Evolutionary conservation across 306 rosid genomes (phyloP), one percentile per base, ranked within the genome.

Genomic region (Vigna nakashimae): DNA sequence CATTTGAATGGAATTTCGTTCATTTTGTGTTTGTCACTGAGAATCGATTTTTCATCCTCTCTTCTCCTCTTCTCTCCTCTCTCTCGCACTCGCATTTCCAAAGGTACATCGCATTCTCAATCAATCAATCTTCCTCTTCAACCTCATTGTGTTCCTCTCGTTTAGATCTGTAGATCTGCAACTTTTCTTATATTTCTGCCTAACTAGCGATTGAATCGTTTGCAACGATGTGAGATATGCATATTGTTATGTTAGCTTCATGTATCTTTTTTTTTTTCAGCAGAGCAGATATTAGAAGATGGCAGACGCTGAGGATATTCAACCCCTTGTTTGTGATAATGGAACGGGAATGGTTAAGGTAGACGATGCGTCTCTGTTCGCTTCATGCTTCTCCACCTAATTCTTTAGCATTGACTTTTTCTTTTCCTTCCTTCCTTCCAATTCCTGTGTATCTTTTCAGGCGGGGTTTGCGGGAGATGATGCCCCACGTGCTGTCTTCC

Each of bases 271-370:
- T 1, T 40, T 53, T 6, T 77, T 74, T 75, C 15, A 28, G 73
- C 82, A 81, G 55, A 74, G 48, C 51, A 63, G 86, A 79, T 80
- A 67, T 71, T 81, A 87, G 85, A 90, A 86, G 86, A 91, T 94
- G 98, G 97, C 98, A 80, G 98, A 94, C 18, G 82, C 89, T 20
- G 98, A 94, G 88, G 98, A 94, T 68, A 91, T 94, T 87, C 98
- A 93, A 82, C 98, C 97, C 18, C 96, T 92, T 49, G 97, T 92
- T 59, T 90, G 97, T 49, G 97, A 92, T 75, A 92, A 92, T 86
- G 97, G 97, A 84, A 92, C 97, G 0, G 96, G 97, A 89, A 92
- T 92, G 97, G 97, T 92, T 53, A 92, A 92, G 96, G 97, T 91
- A 76, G 22, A 36, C 8, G 28, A 43, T 70, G 26, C 45, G 38